Base-by-base conservation (phyloP, 2,329 filamentous ascomycete species). In the Herpotrichia juniperi region DNA sequence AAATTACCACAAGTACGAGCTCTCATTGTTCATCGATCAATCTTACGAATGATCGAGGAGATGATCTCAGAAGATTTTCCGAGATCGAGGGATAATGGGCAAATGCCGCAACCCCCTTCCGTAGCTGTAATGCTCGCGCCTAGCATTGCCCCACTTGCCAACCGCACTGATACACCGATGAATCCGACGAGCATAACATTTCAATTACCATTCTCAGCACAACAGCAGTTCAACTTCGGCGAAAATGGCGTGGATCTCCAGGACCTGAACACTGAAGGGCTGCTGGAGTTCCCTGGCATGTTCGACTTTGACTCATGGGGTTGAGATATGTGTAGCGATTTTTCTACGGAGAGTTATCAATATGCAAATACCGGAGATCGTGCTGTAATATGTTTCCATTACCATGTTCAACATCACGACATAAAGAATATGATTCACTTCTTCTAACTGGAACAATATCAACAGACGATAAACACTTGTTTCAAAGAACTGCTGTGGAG, bases 41-140 rank as follows among this genome's bases (percentile, higher is more conserved):
- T 57, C 2, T 31, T 62, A n/a, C 59, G 56, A 4, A 62, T 62
- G 58, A 52, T 62, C 7, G 56, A 61, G 2, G 56, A 62, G 19
- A 62, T 61, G 59, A 53, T 59, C 16, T 43, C 34, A 4, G 53
- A 61, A 42, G 51, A 56, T 25, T 62, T 62, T 39, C 53, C 51
- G 22, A 53, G 59, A n/a, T 40, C 40, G 2, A 17, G 42, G n/a
- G n/a, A 21, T 21, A 14, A 14, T 31, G 31, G 21, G 19, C 47
- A 51, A 42, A 32, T 51, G 26, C 30, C 52, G 34, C 52, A 32
- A 37, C 40, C 47, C 25, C 42, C 48, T 11, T 50, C 51, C 11
- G 54, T 51, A 14, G 44, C 47, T 34, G 49, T 49, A 31, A 54
- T 54, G 45, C 45, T 54, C 12, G 44, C 31, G 5, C 48, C 48